phyloP scores from a whole-genome alignment of 1,284 basidiomycete species.

The Ustilago crameri region DNA sequence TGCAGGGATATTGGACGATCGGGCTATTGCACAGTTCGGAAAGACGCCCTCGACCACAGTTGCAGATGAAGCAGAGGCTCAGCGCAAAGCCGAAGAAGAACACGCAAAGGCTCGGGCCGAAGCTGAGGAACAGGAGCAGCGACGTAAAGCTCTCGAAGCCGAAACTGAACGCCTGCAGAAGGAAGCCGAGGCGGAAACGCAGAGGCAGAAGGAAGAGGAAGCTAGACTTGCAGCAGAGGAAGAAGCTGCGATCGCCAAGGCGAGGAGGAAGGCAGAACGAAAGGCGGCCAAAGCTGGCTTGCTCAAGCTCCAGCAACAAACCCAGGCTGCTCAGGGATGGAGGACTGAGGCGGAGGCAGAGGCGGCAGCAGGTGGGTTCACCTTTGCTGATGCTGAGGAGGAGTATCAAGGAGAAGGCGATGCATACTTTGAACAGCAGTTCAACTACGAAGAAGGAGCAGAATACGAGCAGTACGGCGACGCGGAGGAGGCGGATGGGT shows the following conservation, averaged over 20 bases:
- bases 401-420: slow-evolving; percentile 6
- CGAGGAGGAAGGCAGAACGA: slow-evolving; percentile 49
- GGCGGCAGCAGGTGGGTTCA: slow-evolving; percentile 56
- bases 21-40: slow-evolving; percentile 45
- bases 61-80: neutral
- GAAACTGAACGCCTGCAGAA: slow-evolving; percentile 20
- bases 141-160: slow-evolving; percentile 17
- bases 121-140: slow-evolving; percentile 26
- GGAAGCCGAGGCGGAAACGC: slow-evolving; percentile 43
- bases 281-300: slow-evolving; percentile 57
- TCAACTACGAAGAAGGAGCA: slow-evolving; percentile 22
- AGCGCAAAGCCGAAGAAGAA: slow-evolving; percentile 8
- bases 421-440: slow-evolving; percentile 11
- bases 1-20: slow-evolving; percentile 56
- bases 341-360: slow-evolving; percentile 59
- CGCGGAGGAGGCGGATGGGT: slow-evolving; percentile 27
- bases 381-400: slow-evolving; percentile 33
- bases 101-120: slow-evolving; percentile 6
- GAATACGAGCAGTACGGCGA: slow-evolving; percentile 40
- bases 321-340: slow-evolving; percentile 30
- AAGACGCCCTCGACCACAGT: neutral
- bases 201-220: slow-evolving; percentile 41
- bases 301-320: slow-evolving; percentile 40
- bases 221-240: slow-evolving; percentile 48
- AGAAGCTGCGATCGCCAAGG: slow-evolving; percentile 60